Conservation (phyloP, 2,329 filamentous ascomycete genomes). For the Penicillium sp. region DNA sequence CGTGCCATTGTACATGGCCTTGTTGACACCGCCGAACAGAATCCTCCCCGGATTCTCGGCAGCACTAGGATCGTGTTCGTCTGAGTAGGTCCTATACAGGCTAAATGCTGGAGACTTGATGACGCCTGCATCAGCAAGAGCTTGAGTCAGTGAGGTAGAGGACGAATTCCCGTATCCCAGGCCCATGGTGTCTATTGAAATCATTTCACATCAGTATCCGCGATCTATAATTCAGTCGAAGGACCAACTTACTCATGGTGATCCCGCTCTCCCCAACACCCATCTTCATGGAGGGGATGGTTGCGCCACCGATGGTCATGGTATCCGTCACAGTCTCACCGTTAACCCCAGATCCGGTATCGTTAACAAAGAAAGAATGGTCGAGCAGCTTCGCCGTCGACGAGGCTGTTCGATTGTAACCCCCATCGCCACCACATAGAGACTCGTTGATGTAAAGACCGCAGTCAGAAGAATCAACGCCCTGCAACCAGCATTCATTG, state of each 20-base stretch:
- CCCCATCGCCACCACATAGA: not conserved
- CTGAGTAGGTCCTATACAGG: conserved; percentile 2
- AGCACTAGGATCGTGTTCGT: too few relatives aligned
- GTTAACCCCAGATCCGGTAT: not conserved
- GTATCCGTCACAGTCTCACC: conserved; percentile 8
- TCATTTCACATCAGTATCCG: not conserved
- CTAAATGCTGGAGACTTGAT: conserved; percentile 12
- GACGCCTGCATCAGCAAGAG: conserved; percentile 6
- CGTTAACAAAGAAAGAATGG: not conserved
- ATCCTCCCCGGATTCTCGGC: too few relatives aligned
- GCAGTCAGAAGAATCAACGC: not conserved
- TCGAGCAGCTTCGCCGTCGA: conserved; percentile 5
- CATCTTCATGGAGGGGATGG: conserved; percentile 8
- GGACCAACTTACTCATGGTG: conserved; percentile 2
- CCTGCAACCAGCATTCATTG: conserved; percentile 4
- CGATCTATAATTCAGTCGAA: not conserved
- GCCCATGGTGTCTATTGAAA: not conserved
- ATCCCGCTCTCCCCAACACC: not conserved
- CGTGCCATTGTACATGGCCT: conserved; percentile 3
- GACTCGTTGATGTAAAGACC: not conserved
- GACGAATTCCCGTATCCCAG: conserved; percentile 9
- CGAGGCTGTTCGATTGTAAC: conserved; percentile 6
- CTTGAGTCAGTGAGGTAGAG: conserved; percentile 10
- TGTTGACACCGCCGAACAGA: conserved; percentile 14
- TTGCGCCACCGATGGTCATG: conserved; percentile 3